Evolutionary conservation across 2,329 filamentous ascomycete genomes (phyloP).

Genomic region (Gremmenia infestans): DNA sequence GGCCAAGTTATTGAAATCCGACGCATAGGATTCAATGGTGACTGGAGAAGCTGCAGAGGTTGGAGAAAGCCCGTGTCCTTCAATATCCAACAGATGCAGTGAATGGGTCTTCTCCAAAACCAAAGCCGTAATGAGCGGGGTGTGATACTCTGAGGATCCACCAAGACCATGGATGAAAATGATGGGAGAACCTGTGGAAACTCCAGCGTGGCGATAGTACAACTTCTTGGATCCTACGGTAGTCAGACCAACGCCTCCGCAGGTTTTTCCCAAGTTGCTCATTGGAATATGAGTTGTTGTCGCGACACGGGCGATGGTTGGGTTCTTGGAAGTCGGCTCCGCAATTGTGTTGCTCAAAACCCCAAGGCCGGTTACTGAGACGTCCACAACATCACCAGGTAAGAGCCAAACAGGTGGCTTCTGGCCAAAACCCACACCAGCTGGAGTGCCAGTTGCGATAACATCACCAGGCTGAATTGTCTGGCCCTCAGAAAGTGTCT

Average conservation of each 20-base stretch:
- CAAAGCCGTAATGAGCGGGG: conserved; percentile 38
- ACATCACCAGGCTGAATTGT: conserved; percentile 48
- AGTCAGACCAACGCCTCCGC: conserved; percentile 32
- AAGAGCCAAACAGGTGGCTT: conserved; percentile 38
- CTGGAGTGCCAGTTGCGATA: conserved; percentile 44
- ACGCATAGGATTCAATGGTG: conserved; percentile 39
- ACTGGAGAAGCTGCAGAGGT: conserved; percentile 41
- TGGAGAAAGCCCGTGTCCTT: conserved; percentile 51
- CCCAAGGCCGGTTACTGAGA: conserved; percentile 40
- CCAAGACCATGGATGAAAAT: conserved; percentile 54
- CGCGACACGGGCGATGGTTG: conserved; percentile 23
- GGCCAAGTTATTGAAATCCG: conserved; percentile 39
- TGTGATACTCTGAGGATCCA: conserved; percentile 40
- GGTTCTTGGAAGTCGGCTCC: conserved; percentile 20
- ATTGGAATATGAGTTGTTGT: conserved; percentile 26
- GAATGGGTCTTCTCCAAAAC: conserved; percentile 29
- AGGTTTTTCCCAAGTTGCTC: conserved; percentile 30
- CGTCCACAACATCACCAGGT: conserved; percentile 37
- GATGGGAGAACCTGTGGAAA: conserved; percentile 30
- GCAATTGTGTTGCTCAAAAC: conserved; percentile 37
- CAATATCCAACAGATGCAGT: conserved; percentile 46
- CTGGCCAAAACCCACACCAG: conserved; percentile 44
- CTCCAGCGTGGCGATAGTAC: conserved; percentile 32
- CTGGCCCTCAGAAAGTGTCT: conserved; percentile 43
- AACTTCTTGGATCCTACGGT: conserved; percentile 38